A percentile compares a stretch with the other conserved stretches of the same genome.
Evolutionary conservation across 148 eudicot species (phyloP).

Genomic region (Spergularia bocconei): DNA sequence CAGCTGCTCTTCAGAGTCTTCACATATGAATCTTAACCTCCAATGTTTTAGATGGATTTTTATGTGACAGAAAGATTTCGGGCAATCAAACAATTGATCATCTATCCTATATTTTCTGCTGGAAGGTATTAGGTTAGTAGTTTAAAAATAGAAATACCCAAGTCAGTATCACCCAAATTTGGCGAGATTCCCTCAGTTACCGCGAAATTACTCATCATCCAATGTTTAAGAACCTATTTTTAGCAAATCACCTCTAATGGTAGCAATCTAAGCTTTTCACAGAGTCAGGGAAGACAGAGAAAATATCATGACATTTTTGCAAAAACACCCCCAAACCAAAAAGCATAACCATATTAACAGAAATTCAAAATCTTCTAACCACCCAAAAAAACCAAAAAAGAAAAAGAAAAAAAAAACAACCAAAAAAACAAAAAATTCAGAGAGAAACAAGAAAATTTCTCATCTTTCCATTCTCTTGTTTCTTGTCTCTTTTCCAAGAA

Average conservation of each 20-base stretch:
- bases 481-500: neutral
- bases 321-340: slow-evolving; percentile 9
- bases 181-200: neutral
- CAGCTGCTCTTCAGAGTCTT: too few species aligned
- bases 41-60: too few species aligned
- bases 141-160: neutral
- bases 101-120: slow-evolving; percentile 19
- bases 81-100: neutral
- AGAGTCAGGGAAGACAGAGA: slow-evolving; percentile 17
- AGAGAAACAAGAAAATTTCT: neutral
- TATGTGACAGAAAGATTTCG: neutral
- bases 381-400: slow-evolving; percentile 11
- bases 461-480: slow-evolving; percentile 1
- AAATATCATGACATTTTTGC: slow-evolving; percentile 22
- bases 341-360: neutral
- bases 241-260: slow-evolving; percentile 25
- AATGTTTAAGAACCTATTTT: slow-evolving; percentile 19
- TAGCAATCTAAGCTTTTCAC: slow-evolving; percentile 21
- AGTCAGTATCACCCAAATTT: slow-evolving; percentile 9
- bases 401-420: too few species aligned
- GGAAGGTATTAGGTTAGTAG: slow-evolving; percentile 8
- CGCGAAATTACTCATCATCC: neutral
- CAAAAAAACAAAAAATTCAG: neutral
- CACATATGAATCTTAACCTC: too few species aligned
- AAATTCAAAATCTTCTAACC: neutral